Base-by-base conservation (phyloP, 257 asterid genomes). In the Gardenia jasminoides region DNA sequence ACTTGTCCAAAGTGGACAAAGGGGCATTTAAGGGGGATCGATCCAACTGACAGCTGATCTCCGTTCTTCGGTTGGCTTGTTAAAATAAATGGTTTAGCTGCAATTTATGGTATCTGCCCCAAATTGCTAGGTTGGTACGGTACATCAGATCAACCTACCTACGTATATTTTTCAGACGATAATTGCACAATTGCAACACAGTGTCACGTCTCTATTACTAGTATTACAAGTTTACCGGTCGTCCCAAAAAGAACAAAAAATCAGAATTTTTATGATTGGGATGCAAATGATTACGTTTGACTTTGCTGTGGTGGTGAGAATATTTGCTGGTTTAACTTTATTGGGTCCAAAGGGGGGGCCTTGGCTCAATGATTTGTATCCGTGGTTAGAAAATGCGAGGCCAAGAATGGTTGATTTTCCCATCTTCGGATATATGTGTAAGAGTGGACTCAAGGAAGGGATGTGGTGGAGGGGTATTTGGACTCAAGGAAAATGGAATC, bases 21-120 rank as follows among this genome's bases (percentile, higher is more conserved):
- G 50, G 70, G 50, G 24, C 0, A 56, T 56, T 74, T 54, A 71
- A 71, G 78, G 78, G 78, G 19, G 61, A 31, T 74, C 56, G 41
- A 13, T 24, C 67, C 77, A 74, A 59, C 72, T 71, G 82, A 71
- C 74, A 79, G 82, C 78, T 79, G 68, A 73, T 73, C 82, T 72
- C 79, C 44, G 47, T 28, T 28, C 36, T 30, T 41, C 11, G 79
- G 10, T 75, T 54, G 48, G 76, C 67, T 36, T 67, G 36, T 48
- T 72, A 15, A 64, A 28, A 72, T 58, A 24, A 56, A 48, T 39
- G 10, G 36, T 58, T 70, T 72, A 39, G 50, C 24, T 70, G 52
- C 68, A 47, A 74, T 73, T 26, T 73, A 20, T 73, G 78, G 69
- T 79, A 17, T 6, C 26, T 47, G 19, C 59, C 7, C 19, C 73